These are phyloP conservation scores for Pyrenophora teres DNA, from an alignment of 2,329 filamentous ascomycete genomes.

Conservation along the genomic window DNA sequence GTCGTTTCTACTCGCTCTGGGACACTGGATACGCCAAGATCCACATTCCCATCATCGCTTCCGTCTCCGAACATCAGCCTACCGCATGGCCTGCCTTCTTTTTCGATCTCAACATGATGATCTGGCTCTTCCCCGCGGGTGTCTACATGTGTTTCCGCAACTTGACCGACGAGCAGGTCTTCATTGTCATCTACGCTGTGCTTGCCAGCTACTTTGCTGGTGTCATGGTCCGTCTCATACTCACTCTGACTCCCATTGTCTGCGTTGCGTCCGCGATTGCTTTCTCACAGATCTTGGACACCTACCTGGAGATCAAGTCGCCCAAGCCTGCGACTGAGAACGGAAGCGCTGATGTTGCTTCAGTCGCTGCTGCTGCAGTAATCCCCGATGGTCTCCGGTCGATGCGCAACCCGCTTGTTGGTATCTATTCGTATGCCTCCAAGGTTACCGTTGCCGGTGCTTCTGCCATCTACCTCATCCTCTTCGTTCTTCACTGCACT, in stretches of 20 bases:
- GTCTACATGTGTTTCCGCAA: slow-evolving; percentile 98
- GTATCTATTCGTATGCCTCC: slow-evolving; percentile 80
- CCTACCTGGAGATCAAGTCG: slow-evolving; percentile 71
- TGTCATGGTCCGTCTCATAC: slow-evolving; percentile 99
- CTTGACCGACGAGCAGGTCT: slow-evolving; percentile 94
- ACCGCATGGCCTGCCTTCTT: slow-evolving; percentile 99
- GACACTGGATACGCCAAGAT: slow-evolving; percentile 99
- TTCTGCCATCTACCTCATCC: slow-evolving; percentile 77
- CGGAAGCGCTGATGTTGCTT: slow-evolving; percentile 36
- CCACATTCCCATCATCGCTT: slow-evolving; percentile 98
- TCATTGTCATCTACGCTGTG: slow-evolving; percentile 95
- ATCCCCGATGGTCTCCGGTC: slow-evolving; percentile 67
- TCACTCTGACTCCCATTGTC: slow-evolving; percentile 93
- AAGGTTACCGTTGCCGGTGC: slow-evolving; percentile 77
- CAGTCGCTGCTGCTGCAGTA: slow-evolving; percentile 56
- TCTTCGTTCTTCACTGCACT: slow-evolving; percentile 97
- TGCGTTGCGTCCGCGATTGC: slow-evolving; percentile 92
- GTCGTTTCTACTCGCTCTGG: slow-evolving; percentile 99
- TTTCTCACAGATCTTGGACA: slow-evolving; percentile 84
- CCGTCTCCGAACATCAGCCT: slow-evolving; percentile 98
- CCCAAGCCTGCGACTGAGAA: slow-evolving; percentile 58
- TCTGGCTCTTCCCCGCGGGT: slow-evolving; percentile 98
- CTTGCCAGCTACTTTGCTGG: slow-evolving; percentile 97
- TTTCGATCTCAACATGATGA: slow-evolving; percentile 96
- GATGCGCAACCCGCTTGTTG: slow-evolving; percentile 73